phyloP scores from a whole-genome alignment of 208 protist species.

The Wallacemonas collosoma region DNA sequence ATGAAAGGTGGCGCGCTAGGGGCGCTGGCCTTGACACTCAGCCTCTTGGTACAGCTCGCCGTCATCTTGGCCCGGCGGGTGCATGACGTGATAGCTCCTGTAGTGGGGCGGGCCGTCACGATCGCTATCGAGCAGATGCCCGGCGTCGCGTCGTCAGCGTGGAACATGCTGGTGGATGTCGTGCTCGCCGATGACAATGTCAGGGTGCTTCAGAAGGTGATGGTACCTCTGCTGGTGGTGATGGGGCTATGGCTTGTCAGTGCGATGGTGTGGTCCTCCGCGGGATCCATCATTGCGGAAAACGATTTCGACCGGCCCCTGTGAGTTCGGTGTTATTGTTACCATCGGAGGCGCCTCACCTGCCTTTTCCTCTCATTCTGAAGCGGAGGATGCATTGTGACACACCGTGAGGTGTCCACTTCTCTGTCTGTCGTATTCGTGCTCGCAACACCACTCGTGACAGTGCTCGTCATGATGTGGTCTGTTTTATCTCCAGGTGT shows the following conservation, averaged over 20 bases:
- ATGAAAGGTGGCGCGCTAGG: not conserved
- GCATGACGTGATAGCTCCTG: not conserved
- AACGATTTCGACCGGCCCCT: slow-evolving; percentile 4
- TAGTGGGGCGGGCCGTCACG: not conserved
- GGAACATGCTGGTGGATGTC: slow-evolving; percentile 10
- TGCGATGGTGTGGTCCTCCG: slow-evolving; percentile 24
- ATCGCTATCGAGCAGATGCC: not conserved
- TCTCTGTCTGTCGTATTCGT: no score
- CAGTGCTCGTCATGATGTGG: no score
- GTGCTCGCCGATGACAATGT: slow-evolving; percentile 43
- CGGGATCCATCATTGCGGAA: not conserved
- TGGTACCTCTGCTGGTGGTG: slow-evolving; percentile 30
- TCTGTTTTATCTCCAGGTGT: not conserved
- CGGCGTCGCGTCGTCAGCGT: not conserved
- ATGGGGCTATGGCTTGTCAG: slow-evolving; percentile 16
- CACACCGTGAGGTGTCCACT: no score
- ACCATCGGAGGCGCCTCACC: no score
- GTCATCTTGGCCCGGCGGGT: not conserved
- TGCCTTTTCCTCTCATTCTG: no score
- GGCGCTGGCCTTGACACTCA: not conserved
- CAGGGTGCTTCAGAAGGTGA: slow-evolving; percentile 26
- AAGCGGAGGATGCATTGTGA: no score
- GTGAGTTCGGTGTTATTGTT: not conserved
- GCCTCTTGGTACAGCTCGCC: not conserved
- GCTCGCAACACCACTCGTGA: no score